Evolutionary conservation across 495 filamentous ascomycete genomes (phyloP), one percentile per base, ranked within the genome.

Genomic region (Geopyxis carbonaria): DNA sequence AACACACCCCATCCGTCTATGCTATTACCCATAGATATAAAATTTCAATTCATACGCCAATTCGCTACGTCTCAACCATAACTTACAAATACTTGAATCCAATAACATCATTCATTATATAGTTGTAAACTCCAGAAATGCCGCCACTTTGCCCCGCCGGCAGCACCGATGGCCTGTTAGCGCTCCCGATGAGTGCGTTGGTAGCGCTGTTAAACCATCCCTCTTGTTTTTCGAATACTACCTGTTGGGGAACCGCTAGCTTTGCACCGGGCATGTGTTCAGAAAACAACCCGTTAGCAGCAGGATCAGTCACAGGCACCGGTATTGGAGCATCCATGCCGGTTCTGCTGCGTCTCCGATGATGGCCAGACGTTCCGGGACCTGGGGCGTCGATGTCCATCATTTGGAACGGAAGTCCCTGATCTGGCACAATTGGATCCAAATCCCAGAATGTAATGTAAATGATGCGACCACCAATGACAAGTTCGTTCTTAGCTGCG

Each of bases 41-140:
- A n/a, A n/a, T n/a, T n/a, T n/a, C n/a, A n/a, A n/a, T n/a, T n/a
- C n/a, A n/a, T n/a, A n/a, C n/a, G n/a, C n/a, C n/a, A n/a, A n/a
- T n/a, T n/a, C n/a, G n/a, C n/a, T n/a, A n/a, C n/a, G n/a, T n/a
- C n/a, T n/a, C n/a, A n/a, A n/a, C n/a, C n/a, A n/a, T n/a, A n/a
- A n/a, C n/a, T n/a, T 41, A 41, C 29, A 41, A 14, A 32, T 41
- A 33, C 22, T 54, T 54, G 41, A 54, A 40, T 6, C 51, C 51
- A 10, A 54, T 45, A 14, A 54, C 32, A 29, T 54, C 51, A 31
- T 54, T 45, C 51, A 54, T 54, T 21, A 54, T 21, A 22, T 54
- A 54, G 39, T 50, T 38, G 31, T 54, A 54, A 10, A 25, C 7
- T 19, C 38, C 8, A 41, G 34, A 34, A 29, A 50, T 16, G 9